Evolutionary conservation across 768 basidiomycete genomes (phyloP).

Genomic region (Phlegmacium glaucopus): DNA sequence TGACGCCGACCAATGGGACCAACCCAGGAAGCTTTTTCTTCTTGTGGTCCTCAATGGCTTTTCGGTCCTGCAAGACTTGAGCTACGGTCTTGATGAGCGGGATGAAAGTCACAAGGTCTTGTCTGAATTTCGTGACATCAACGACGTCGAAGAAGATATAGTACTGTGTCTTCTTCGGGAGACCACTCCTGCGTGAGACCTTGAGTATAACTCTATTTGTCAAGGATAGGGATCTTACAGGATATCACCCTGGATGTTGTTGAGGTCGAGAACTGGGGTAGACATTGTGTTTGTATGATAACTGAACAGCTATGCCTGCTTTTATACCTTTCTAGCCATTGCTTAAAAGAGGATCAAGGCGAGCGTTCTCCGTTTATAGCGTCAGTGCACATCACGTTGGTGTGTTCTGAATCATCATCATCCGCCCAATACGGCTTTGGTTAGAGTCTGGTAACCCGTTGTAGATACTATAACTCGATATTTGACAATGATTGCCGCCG

Average conservation of each 20-base stretch:
- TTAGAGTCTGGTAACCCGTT: too few species aligned
- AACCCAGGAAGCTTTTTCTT: slow-evolving; percentile 27
- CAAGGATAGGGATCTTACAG: slow-evolving; percentile 30
- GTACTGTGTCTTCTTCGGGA: slow-evolving; percentile 51
- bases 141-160: slow-evolving; percentile 53
- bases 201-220: neutral
- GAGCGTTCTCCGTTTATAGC: too few species aligned
- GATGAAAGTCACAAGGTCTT: slow-evolving; percentile 35
- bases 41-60: slow-evolving; percentile 38
- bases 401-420: too few species aligned
- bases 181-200: slow-evolving; percentile 38
- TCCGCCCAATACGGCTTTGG: too few species aligned
- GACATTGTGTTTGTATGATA: neutral
- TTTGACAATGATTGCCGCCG: too few species aligned
- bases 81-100: slow-evolving; percentile 45
- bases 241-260: slow-evolving; percentile 47
- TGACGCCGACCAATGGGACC: slow-evolving; percentile 41
- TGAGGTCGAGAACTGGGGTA: slow-evolving; percentile 33
- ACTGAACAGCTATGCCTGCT: too few species aligned
- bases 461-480: too few species aligned
- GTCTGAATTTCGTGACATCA: slow-evolving; percentile 40
- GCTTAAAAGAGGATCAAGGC: too few species aligned
- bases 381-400: too few species aligned
- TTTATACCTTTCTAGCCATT: too few species aligned
- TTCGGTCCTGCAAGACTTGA: slow-evolving; percentile 38